Conservation (phyloP, 2,329 filamentous ascomycete species). For the Cryphonectria radicalis region DNA sequence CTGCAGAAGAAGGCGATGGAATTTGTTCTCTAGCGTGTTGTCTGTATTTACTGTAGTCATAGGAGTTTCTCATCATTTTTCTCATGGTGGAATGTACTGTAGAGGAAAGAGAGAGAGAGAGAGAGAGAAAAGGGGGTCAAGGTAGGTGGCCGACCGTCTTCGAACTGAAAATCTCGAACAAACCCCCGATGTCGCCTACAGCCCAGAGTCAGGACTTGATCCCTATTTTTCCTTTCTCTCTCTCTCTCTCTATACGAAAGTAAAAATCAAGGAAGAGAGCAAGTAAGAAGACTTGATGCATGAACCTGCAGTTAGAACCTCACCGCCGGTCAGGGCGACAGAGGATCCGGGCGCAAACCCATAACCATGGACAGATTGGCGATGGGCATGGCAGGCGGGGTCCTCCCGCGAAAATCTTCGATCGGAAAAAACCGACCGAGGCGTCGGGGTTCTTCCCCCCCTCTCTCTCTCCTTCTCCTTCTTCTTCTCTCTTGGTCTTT, state of each 20-base stretch:
- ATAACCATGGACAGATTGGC: neutral
- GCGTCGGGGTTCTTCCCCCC: neutral
- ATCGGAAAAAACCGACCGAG: slow-evolving; percentile 9
- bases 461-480: neutral
- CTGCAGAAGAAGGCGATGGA: neutral
- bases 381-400: neutral
- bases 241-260: neutral
- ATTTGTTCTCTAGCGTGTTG: neutral
- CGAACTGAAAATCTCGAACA: too few relatives aligned
- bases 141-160: too few relatives aligned
- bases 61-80: too few relatives aligned
- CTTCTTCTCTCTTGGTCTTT: too few relatives aligned
- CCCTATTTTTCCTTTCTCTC: neutral
- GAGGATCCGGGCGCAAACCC: neutral
- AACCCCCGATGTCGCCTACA: too few relatives aligned
- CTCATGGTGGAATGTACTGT: neutral
- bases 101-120: too few relatives aligned
- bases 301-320: neutral
- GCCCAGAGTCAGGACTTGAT: too few relatives aligned
- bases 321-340: neutral
- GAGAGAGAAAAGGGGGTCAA: too few relatives aligned
- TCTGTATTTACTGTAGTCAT: neutral
- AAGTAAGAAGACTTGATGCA: neutral
- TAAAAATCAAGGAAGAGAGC: neutral
- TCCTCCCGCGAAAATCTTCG: neutral